Base-by-base conservation (phyloP, 78 protist genomes). In the Dictyostelium brefeldianum region DNA sequence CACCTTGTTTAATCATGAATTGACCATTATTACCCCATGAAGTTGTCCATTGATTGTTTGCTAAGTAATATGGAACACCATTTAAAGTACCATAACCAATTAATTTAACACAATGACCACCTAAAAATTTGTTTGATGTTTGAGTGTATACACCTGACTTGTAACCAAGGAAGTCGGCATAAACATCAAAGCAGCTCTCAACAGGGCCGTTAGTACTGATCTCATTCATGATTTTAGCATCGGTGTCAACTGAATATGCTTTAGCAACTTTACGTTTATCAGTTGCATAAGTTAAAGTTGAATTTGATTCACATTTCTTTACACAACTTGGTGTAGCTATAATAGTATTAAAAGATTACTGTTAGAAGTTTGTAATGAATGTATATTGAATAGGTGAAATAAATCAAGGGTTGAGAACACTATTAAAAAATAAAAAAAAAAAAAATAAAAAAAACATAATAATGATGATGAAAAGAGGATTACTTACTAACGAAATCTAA, bases 1-100 rank as follows among this genome's bases (percentile, higher is more conserved):
- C 96, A 46, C 98, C 98, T 20, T 75, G 47, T 22, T 46, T 47
- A 81, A 97, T 96, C 83, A 36, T 46, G 83, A 96, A 97, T 75
- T 5, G 43, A 11, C 98, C 98, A 12, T 59, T 10, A 20, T 90
- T 78, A 41, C 98, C 98, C 98, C 97, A 96, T 11, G 69, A n/a
- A 43, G 87, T 50, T 15, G 96, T 94, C 98, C 98, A 98, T 47
- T 95, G 89, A 91, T 98, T 98, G 81, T 67, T 67, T 27, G 48
- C 75, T 31, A 12, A 4, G 5, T 98, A 98, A 83, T 97, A 98
- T 56, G 56, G 36, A 29, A 43, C 56, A 48, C 50, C 74, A 57
- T 81, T 91, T 69, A 79, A 84, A 15, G 57, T 82, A 64, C 98
- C 98, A 81, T 69, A 97, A 53, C 97, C 98, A 25, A 95, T 80